phyloP scores from a whole-genome alignment of 225 moss, liverwort and hornwort species.

The Bryum argenteum region DNA sequence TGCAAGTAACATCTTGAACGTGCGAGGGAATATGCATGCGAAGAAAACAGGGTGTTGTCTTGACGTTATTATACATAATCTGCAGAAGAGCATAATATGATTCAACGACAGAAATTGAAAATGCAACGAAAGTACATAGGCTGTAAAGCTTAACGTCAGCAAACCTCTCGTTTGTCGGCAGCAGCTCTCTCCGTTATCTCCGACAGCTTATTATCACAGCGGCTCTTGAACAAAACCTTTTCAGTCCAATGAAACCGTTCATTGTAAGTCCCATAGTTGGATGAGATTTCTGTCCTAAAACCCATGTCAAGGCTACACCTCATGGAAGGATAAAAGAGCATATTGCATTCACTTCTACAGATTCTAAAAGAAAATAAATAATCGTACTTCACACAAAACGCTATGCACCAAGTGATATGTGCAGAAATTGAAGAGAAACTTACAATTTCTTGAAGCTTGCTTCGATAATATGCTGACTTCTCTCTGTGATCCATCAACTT shows the following conservation, averaged over 20 bases:
- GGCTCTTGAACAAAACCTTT: conserved; percentile 97
- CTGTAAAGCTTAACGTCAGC: conserved; percentile 18
- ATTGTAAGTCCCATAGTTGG: not conserved
- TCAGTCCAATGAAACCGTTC: conserved; percentile 13
- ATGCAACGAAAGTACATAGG: conserved; percentile 5
- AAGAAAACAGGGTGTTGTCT: not conserved
- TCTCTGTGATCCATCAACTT: conserved; percentile 94
- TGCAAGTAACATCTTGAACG: conserved; percentile 18
- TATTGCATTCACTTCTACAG: not conserved
- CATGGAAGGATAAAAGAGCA: conserved; percentile 10
- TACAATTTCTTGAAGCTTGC: conserved; percentile 96
- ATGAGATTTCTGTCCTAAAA: conserved; percentile 7
- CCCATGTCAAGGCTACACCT: not conserved
- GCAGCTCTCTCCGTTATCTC: conserved; percentile 93
- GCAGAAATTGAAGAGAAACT: conserved; percentile 34
- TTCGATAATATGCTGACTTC: conserved; percentile 88
- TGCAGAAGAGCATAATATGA: conserved; percentile 9
- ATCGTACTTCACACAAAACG: conserved; percentile 25
- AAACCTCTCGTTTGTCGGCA: conserved; percentile 96
- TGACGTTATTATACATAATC: not conserved
- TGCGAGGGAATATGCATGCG: conserved; percentile 21
- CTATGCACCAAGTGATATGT: not conserved
- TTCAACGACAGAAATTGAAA: conserved; percentile 4
- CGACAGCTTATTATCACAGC: conserved; percentile 90
- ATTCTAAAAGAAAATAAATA: not conserved